phyloP scores from a whole-genome alignment of 352 stramenopile genomes.

The Globisporangium takayamanum region DNA sequence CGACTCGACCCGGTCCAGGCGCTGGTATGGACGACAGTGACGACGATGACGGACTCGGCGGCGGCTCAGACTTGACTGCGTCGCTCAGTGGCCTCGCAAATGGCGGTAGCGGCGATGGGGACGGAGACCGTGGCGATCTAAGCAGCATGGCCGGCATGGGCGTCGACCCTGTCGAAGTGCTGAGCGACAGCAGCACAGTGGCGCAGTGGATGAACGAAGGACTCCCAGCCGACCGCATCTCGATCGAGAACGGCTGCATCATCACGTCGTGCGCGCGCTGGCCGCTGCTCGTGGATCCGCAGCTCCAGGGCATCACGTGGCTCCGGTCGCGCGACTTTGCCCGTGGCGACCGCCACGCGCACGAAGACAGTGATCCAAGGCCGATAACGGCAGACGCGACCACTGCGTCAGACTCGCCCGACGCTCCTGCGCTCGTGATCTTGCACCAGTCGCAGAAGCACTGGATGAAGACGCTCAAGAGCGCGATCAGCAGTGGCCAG shows the following conservation, averaged over 20 bases:
- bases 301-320: constrained; percentile 88
- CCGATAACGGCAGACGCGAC: not conserved
- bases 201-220: constrained; percentile 92
- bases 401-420: not conserved
- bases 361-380: not conserved
- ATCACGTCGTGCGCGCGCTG: constrained; percentile 84
- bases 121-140: not conserved
- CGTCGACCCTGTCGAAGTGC: constrained; percentile 82
- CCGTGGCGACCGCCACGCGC: not conserved
- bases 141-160: not conserved
- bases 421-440: constrained; percentile 42
- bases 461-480: constrained; percentile 72
- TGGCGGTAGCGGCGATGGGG: not conserved
- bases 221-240: constrained; percentile 86
- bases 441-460: constrained; percentile 69
- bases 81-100: not conserved
- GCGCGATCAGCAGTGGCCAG: constrained; percentile 61
- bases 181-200: constrained; percentile 78
- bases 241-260: constrained; percentile 90
- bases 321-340: constrained; percentile 55
- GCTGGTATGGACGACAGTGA: not conserved
- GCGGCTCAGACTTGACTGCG: constrained; percentile 1
- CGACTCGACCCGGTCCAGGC: not conserved
- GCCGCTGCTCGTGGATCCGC: constrained; percentile 88
- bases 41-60: not conserved